Evolutionary conservation across 148 eudicot species (phyloP), one percentile per base, ranked within the genome.

Genomic region (Cornus florida): DNA sequence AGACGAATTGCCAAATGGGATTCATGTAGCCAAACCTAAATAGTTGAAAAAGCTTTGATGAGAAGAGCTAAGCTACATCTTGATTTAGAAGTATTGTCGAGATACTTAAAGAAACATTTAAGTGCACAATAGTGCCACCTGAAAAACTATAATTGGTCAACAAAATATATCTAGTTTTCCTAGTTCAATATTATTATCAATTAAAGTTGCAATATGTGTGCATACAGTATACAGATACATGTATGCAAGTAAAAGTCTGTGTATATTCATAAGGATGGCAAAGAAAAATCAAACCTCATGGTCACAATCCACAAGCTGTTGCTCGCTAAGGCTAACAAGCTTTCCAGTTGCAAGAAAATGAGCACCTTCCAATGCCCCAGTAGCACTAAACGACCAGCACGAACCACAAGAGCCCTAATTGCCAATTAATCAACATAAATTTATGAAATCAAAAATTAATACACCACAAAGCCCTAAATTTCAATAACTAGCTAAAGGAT

Each of bases 331-430:
- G 88, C 93, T 95, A 82, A 68, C 99, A 50, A 95, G 94, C 71
- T 93, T 88, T 71, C 97, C 97, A 4, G 97, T 95, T 1, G 97
- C 91, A 35, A 95, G 89, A 76, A 77, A 95, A 81, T 93, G 85
- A 0, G 97, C 97, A 69, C 99, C 99, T 86, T 95, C 99, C 86
- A 95, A 73, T 41, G 97, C 97, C n/a, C 99, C 99, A 0, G 99
- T 92, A 31, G 99, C 79, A 84, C 99, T 93, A 77, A 93, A 95
- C 16, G 93, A 87, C 99, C 99, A 95, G 84, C 99, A 95, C 4
- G 99, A 95, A 69, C 99, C 99, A 78, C 99, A 95, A 1, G 92
- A 85, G 41, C 99, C 97, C 99, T 95, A 82, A 35, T 75, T 43
- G 13, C 43, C 12, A 31, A 80, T 57, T n/a, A 41, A 67, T 28